Evolutionary conservation across 1,284 basidiomycete genomes (phyloP).

Genomic region (Vanrija pseudolonga): DNA sequence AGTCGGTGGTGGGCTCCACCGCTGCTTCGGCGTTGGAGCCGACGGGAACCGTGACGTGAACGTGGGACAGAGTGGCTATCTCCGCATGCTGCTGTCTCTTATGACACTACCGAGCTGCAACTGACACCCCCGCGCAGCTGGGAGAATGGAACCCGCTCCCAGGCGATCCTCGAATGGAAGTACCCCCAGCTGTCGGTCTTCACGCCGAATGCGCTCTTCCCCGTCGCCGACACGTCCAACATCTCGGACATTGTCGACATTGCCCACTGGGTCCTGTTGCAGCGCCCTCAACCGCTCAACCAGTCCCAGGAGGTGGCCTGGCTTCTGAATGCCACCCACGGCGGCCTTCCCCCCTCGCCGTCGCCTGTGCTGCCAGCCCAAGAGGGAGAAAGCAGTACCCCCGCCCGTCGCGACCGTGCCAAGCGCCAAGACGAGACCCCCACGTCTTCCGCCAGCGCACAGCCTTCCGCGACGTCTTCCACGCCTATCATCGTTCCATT

Average conservation of each 20-base stretch:
- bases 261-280: neutral
- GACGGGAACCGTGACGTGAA: too few relatives aligned
- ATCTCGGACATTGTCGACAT: neutral
- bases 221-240: neutral
- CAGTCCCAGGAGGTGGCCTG: neutral
- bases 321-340: too few relatives aligned
- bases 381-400: neutral
- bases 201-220: conserved; percentile 41
- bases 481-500: conserved; percentile 3
- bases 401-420: neutral
- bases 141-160: conserved; percentile 73
- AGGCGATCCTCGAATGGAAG: conserved; percentile 67
- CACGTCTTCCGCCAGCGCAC: neutral
- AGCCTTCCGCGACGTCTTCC: neutral
- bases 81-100: too few relatives aligned
- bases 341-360: too few relatives aligned
- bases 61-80: too few relatives aligned
- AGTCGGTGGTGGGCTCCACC: too few relatives aligned
- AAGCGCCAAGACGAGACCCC: conserved; percentile 4
- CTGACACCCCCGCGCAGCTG: conserved; percentile 55
- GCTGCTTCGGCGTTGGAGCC: too few relatives aligned
- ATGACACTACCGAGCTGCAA: too few relatives aligned
- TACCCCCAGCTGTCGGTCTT: conserved; percentile 64
- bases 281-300: neutral
- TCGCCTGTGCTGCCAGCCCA: too few relatives aligned